Conservation (phyloP, 2,329 filamentous ascomycete species). For the Macroventuria anomochaeta region DNA sequence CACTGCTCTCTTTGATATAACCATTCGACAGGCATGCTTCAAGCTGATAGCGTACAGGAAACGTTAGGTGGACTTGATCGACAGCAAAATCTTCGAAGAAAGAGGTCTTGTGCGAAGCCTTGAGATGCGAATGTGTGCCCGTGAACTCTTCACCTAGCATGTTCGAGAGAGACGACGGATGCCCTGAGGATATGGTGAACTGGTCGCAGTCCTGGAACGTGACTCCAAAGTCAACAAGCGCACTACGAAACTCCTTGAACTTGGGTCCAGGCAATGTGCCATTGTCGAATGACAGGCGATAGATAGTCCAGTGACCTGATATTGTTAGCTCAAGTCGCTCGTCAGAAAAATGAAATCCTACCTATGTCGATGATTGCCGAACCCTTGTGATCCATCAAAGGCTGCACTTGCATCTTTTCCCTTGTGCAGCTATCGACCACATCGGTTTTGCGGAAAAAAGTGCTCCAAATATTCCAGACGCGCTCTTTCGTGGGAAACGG, state of each 20-base stretch:
- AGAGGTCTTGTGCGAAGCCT: constrained; percentile 12
- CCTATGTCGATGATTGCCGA: constrained; percentile 66
- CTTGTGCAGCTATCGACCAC: constrained; percentile 56
- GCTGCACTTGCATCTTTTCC: constrained; percentile 24
- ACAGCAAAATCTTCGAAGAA: constrained; percentile 42
- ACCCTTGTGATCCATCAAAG: constrained; percentile 50
- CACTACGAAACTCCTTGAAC: constrained; percentile 57
- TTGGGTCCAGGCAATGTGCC: constrained; percentile 37
- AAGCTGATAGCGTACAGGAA: constrained; percentile 83
- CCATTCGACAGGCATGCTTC: constrained; percentile 90
- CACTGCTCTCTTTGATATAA: constrained; percentile 75
- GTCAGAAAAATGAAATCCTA: constrained; percentile 29
- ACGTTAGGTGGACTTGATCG: constrained; percentile 51
- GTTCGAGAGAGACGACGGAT: constrained; percentile 26
- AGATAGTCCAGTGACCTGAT: constrained; percentile 67
- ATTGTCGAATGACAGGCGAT: constrained; percentile 58
- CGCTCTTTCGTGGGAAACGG: constrained; percentile 30
- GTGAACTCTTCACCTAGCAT: constrained; percentile 41
- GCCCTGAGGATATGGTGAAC: constrained; percentile 51
- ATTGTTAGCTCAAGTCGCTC: constrained; percentile 1
- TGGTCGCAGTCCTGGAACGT: constrained; percentile 52
- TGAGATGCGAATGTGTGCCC: constrained; percentile 32
- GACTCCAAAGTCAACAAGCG: constrained; percentile 77
- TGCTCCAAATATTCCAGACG: constrained; percentile 63
- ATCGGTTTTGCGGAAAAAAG: constrained; percentile 70